These are phyloP conservation scores for Claviceps paspali DNA, from an alignment of 2,329 filamentous ascomycete genomes.

Conservation along the genomic window DNA sequence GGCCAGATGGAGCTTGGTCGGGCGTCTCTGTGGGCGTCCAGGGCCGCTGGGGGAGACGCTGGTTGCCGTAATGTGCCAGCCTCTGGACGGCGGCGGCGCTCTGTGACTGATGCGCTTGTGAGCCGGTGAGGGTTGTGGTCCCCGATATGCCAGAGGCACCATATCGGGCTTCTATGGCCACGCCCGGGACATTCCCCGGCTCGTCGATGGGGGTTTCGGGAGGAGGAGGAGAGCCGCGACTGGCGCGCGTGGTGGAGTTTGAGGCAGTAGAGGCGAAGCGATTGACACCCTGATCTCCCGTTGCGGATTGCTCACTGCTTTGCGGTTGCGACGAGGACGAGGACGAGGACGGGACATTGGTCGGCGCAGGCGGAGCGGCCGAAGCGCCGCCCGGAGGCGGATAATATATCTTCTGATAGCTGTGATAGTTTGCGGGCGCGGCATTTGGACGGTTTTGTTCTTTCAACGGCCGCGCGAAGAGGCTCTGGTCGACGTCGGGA, in stretches of 20 bases:
- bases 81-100: conserved; percentile 73
- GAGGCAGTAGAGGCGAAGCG: conserved; percentile 71
- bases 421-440: conserved; percentile 27
- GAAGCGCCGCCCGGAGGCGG: conserved; percentile 34
- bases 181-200: conserved; percentile 53
- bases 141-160: conserved; percentile 83
- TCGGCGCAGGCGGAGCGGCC: conserved; percentile 15
- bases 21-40: conserved; percentile 94
- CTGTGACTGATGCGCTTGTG: conserved; percentile 44
- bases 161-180: conserved; percentile 81
- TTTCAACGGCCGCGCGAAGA: conserved; percentile 55
- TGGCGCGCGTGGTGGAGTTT: conserved; percentile 81
- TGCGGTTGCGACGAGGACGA: conserved; percentile 10
- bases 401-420: conserved; percentile 43
- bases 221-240: conserved; percentile 82
- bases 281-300: conserved; percentile 37
- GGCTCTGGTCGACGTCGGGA: conserved; percentile 58
- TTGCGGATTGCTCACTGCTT: conserved; percentile 13
- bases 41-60: conserved; percentile 37
- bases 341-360: conserved; percentile 12
- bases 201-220: conserved; percentile 80
- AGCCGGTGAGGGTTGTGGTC: conserved; percentile 62
- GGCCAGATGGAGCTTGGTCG: conserved; percentile 73
- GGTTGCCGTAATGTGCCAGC: conserved; percentile 56
- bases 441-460: conserved; percentile 25